A percentile compares a stretch with the other conserved stretches of the same genome.
Evolutionary conservation across 371 early-diverging fungal genomes (phyloP).

Genomic region (Fennellomyces sp.): DNA sequence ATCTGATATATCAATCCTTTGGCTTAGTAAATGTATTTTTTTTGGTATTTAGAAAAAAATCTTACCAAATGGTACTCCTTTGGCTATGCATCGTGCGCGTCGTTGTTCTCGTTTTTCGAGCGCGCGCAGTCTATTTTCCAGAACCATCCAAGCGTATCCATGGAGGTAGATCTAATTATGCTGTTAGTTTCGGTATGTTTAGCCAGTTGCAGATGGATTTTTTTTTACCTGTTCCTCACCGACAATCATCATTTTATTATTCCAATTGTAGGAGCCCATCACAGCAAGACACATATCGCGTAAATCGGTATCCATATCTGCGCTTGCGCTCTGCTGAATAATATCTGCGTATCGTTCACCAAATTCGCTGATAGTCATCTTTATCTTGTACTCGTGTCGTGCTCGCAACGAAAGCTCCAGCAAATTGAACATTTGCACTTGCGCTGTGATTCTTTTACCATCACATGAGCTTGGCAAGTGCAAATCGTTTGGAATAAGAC

Average conservation of each 20-base stretch:
- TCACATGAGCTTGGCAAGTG: constrained; percentile 62
- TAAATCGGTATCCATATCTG: constrained; percentile 12
- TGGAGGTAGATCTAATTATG: constrained; percentile 58
- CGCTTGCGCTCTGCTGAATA: constrained; percentile 37
- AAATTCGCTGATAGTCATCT: constrained; percentile 55
- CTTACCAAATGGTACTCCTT: constrained; percentile 26
- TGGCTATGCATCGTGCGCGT: constrained; percentile 15
- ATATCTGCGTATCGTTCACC: constrained; percentile 66
- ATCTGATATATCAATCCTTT: background rate
- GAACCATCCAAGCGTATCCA: constrained; percentile 65
- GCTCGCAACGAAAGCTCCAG: constrained; percentile 49
- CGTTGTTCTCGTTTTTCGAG: constrained; percentile 33
- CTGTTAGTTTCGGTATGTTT: background rate
- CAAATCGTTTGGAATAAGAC: constrained; percentile 76
- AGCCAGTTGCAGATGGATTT: background rate
- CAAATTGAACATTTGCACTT: constrained; percentile 56
- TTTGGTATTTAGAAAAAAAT: background rate
- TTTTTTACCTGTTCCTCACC: constrained; percentile 14
- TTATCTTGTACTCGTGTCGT: constrained; percentile 60
- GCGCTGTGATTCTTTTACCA: constrained; percentile 36
- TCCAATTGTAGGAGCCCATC: constrained; percentile 12
- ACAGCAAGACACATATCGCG: constrained; percentile 15
- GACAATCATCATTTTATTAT: constrained; percentile 13
- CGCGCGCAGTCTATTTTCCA: constrained; percentile 59
- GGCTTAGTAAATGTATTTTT: background rate